These are phyloP conservation scores for Peronosclerospora sorghi DNA, from an alignment of 352 stramenopile genomes.

Conservation along the genomic window DNA sequence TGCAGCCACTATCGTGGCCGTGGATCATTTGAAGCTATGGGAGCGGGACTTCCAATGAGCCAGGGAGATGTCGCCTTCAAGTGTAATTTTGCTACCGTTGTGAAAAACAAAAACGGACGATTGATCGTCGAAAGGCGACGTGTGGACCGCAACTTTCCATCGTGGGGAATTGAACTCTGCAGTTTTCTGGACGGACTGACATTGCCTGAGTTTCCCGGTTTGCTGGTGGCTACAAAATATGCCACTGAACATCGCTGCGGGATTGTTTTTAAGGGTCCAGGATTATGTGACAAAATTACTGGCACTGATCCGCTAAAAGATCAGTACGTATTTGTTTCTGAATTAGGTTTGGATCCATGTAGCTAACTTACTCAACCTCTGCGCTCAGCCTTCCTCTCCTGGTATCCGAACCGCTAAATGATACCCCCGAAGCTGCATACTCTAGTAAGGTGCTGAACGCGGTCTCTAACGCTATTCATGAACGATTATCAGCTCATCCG, in stretches of 20 bases:
- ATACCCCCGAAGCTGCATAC: constrained; percentile 56
- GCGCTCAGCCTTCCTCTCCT: constrained; percentile 48
- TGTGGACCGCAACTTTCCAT: constrained; percentile 76
- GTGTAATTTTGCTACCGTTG: constrained; percentile 80
- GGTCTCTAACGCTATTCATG: constrained; percentile 58
- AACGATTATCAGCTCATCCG: constrained; percentile 47
- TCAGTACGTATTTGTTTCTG: constrained; percentile 33
- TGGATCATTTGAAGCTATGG: constrained; percentile 84
- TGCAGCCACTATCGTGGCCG: constrained; percentile 72
- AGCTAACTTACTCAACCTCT: background rate
- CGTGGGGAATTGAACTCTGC: constrained; percentile 78
- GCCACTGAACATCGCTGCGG: constrained; percentile 81
- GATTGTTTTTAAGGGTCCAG: constrained; percentile 74
- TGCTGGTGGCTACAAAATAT: constrained; percentile 74
- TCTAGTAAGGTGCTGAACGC: constrained; percentile 74
- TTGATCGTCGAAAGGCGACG: constrained; percentile 57
- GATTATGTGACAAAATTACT: constrained; percentile 77
- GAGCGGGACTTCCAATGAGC: constrained; percentile 66
- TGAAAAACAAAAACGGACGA: constrained; percentile 49
- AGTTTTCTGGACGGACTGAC: constrained; percentile 53
- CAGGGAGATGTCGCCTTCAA: constrained; percentile 85
- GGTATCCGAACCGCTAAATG: constrained; percentile 46
- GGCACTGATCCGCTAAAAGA: constrained; percentile 84
- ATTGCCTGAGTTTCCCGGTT: constrained; percentile 46
- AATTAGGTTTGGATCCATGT: background rate